phyloP scores from a whole-genome alignment of 1,284 basidiomycete species.

The Sanghuangporus sanghuang region DNA sequence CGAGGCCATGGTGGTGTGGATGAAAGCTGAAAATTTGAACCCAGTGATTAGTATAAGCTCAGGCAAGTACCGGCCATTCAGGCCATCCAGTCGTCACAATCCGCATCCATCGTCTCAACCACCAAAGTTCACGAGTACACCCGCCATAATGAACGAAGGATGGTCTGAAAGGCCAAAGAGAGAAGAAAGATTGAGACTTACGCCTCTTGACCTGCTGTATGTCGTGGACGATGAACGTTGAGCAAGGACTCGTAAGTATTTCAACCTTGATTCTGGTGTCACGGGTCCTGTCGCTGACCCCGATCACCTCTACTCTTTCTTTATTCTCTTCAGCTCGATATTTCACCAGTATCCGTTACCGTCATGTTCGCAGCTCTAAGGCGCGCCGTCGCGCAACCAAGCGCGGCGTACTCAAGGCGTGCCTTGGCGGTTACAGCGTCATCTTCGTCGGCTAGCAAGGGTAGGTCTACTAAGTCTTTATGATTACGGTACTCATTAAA shows the following conservation, averaged over 20 bases:
- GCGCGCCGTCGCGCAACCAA: conserved; percentile 6
- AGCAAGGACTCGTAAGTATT: not conserved
- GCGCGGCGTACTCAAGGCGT: not conserved
- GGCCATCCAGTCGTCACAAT: conserved; percentile 2
- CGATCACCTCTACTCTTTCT: not conserved
- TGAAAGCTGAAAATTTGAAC: conserved; percentile 22
- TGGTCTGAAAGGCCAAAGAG: not conserved
- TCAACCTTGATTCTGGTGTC: not conserved
- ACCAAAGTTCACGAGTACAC: not conserved
- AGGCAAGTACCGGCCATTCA: not conserved
- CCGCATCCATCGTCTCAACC: conserved; percentile 8
- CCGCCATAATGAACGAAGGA: not conserved
- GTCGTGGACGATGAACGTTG: conserved; percentile 7
- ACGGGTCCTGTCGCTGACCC: not conserved
- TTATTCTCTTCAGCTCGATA: not conserved
- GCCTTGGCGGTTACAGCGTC: not conserved
- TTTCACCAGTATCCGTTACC: not conserved
- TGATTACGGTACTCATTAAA: conserved; percentile 20
- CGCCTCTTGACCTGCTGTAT: conserved; percentile 12
- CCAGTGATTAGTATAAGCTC: not conserved
- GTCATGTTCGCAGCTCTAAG: conserved; percentile 13
- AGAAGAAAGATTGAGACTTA: conserved; percentile 10
- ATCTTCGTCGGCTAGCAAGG: not conserved
- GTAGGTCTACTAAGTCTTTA: conserved; percentile 22
- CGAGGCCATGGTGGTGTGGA: conserved; percentile 57